Conservation (phyloP, 2,329 filamentous ascomycete genomes). For the Pseudogymnoascus sp. region DNA sequence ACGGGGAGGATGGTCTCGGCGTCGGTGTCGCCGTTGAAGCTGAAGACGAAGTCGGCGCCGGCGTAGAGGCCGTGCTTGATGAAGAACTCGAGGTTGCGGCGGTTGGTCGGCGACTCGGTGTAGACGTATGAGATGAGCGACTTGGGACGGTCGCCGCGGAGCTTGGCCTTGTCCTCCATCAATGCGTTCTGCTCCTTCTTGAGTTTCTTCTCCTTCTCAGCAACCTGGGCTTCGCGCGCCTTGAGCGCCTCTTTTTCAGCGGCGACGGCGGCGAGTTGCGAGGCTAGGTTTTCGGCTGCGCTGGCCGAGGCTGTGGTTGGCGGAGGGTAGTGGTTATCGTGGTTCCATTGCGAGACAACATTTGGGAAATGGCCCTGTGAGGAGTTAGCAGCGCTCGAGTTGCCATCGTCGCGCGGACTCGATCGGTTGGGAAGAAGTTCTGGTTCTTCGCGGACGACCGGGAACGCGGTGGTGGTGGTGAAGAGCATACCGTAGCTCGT, state of each 20-base stretch:
- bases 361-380: slow-evolving; percentile 2
- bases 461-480: neutral
- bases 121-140: slow-evolving; percentile 14
- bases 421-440: neutral
- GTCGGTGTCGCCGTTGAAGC: slow-evolving; percentile 11
- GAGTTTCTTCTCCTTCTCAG: neutral
- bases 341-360: slow-evolving; percentile 5
- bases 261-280: neutral
- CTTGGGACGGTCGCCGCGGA: neutral
- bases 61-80: slow-evolving; percentile 10
- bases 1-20: slow-evolving; percentile 1
- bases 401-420: neutral
- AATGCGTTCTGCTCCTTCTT: slow-evolving; percentile 1
- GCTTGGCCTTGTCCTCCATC: neutral
- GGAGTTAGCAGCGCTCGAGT: neutral
- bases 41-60: slow-evolving; percentile 11
- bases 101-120: slow-evolving; percentile 5
- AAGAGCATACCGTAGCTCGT: neutral
- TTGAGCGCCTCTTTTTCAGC: neutral
- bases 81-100: slow-evolving; percentile 12
- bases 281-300: neutral
- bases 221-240: neutral
- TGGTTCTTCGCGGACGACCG: neutral
- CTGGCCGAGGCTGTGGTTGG: neutral
- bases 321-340: neutral